A percentile compares a stretch with the other conserved stretches of the same genome.
phyloP scores from a whole-genome alignment of 768 basidiomycete species.

The Clathrus columnatus region DNA sequence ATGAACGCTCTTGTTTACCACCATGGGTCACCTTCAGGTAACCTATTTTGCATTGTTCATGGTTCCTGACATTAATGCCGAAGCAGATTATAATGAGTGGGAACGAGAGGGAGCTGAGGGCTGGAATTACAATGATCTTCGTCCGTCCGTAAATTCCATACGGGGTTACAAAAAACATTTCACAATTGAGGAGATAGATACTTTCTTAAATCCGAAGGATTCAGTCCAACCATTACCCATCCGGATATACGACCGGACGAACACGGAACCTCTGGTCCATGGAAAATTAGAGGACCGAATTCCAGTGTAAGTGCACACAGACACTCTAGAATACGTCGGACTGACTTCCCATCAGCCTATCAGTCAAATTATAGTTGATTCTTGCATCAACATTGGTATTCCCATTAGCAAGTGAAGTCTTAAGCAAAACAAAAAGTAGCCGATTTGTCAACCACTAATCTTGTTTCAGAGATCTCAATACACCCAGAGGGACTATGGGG shows the following conservation, averaged over 20 bases:
- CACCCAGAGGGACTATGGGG: conserved; percentile 12
- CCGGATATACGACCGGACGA: conserved; percentile 12
- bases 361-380: background rate
- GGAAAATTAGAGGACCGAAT: background rate
- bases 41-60: conserved; percentile 16
- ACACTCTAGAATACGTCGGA: background rate
- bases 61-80: too few species aligned
- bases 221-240: conserved; percentile 3
- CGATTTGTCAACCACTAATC: too few species aligned
- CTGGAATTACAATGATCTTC: conserved; percentile 19
- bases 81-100: too few species aligned
- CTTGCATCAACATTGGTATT: conserved; percentile 1
- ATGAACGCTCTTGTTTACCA: conserved; percentile 22
- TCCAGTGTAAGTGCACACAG: background rate
- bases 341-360: background rate
- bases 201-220: conserved; percentile 16
- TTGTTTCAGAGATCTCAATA: conserved; percentile 18
- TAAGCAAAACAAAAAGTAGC: too few species aligned
- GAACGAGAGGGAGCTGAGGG: too few species aligned
- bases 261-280: conserved; percentile 8
- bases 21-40: conserved; percentile 19
- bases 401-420: conserved; percentile 9
- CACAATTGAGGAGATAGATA: conserved; percentile 14
- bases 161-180: background rate
- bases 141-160: background rate